Conservation (phyloP, 257 asterid genomes). For the Eustoma russellianum region DNA sequence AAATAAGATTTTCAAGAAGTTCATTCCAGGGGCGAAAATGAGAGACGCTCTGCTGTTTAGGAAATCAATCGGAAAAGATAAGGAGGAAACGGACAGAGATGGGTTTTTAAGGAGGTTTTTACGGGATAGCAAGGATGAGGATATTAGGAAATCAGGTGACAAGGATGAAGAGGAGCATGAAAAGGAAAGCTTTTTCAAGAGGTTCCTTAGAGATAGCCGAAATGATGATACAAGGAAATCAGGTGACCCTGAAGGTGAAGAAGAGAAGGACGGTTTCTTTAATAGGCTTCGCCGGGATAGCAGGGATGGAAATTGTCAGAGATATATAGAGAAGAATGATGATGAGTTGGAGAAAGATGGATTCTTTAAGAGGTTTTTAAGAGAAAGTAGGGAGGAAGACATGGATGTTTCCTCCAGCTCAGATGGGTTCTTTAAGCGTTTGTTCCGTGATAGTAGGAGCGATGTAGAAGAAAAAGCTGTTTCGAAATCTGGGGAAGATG, state of each 20-base stretch:
- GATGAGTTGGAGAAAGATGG: conserved; percentile 74
- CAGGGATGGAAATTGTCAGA: conserved; percentile 51
- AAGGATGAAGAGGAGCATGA: conserved; percentile 51
- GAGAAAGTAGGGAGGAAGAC: conserved; percentile 27
- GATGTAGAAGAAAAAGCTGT: conserved; percentile 49
- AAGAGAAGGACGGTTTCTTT: conserved; percentile 58
- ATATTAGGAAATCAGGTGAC: conserved; percentile 43
- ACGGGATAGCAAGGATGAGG: conserved; percentile 79
- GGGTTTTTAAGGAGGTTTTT: conserved; percentile 69
- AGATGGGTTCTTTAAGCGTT: conserved; percentile 30
- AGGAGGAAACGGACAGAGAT: conserved; percentile 62
- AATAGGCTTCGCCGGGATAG: conserved; percentile 59
- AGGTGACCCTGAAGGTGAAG: conserved; percentile 43
- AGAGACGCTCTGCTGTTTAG: conserved; percentile 71
- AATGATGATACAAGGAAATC: conserved; percentile 67
- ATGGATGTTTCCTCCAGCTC: conserved; percentile 27
- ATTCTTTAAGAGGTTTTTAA: conserved; percentile 47
- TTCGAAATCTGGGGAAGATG: conserved; percentile 58
- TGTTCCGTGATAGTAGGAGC: conserved; percentile 63
- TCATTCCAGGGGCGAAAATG: conserved; percentile 69
- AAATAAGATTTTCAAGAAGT: conserved; percentile 65
- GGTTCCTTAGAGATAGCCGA: conserved; percentile 55
- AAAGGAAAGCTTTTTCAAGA: conserved; percentile 61
- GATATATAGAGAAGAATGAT: conserved; percentile 49
- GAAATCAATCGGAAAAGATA: conserved; percentile 70